These are phyloP conservation scores for Entelexis sorbosivorans DNA, from an alignment of 1,139 yeast species.

Conservation along the genomic window DNA sequence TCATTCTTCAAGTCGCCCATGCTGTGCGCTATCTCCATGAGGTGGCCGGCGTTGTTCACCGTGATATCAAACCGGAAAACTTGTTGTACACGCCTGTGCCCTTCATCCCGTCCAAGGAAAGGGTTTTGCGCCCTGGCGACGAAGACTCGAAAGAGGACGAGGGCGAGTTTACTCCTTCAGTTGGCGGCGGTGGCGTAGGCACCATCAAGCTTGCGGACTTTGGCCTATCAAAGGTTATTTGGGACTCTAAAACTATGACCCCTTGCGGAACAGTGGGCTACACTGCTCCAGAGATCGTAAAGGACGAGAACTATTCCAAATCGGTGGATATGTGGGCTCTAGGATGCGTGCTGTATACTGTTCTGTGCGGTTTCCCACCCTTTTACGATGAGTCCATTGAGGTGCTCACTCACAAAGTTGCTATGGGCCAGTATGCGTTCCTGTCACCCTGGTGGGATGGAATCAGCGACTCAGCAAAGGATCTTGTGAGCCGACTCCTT, in stretches of 20 bases:
- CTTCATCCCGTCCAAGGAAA: slow-evolving; percentile 42
- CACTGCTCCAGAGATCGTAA: slow-evolving; percentile 85
- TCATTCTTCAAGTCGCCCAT: slow-evolving; percentile 70
- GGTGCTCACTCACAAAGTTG: slow-evolving; percentile 65
- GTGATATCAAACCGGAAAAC: slow-evolving; percentile 94
- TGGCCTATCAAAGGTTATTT: slow-evolving; percentile 75
- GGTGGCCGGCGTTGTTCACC: slow-evolving; percentile 75
- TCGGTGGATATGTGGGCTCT: slow-evolving; percentile 94
- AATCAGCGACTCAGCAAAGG: slow-evolving; percentile 44
- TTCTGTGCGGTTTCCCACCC: slow-evolving; percentile 83
- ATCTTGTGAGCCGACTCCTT: slow-evolving; percentile 55
- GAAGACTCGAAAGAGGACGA: slow-evolving; percentile 74
- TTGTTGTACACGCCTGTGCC: slow-evolving; percentile 70
- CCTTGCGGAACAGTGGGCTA: slow-evolving; percentile 87
- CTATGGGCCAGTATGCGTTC: slow-evolving; percentile 69
- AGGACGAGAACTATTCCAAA: slow-evolving; percentile 52
- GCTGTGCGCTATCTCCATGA: slow-evolving; percentile 76
- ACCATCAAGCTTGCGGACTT: slow-evolving; percentile 77
- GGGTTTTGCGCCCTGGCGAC: slow-evolving; percentile 55
- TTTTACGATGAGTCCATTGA: slow-evolving; percentile 89
- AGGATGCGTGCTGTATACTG: slow-evolving; percentile 83
- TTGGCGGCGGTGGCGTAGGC: slow-evolving; percentile 59
- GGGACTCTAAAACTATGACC: slow-evolving; percentile 67
- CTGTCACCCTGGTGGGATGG: slow-evolving; percentile 51
- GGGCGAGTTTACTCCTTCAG: slow-evolving; percentile 62